Percentiles rank a stretch among this genome's conserved stretches.
Conservation (phyloP, 495 filamentous ascomycete species). For the Cercophora scortea region DNA sequence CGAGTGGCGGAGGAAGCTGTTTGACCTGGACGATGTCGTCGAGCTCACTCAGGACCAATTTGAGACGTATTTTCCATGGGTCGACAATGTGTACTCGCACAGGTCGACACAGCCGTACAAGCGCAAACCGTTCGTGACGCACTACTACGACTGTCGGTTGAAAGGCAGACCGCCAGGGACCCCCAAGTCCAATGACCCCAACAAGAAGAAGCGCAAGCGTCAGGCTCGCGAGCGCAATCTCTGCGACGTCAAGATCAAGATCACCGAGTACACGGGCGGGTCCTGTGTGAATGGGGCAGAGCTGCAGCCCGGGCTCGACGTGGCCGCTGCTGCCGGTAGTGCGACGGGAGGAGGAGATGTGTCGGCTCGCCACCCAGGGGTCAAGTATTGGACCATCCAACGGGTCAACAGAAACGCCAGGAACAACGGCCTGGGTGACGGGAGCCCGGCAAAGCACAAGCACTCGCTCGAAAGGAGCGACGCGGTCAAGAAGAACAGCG, state of each 20-base stretch:
- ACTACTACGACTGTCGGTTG: constrained; percentile 87
- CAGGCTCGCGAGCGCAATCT: constrained; percentile 67
- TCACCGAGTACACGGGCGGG: constrained; percentile 70
- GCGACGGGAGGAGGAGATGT: constrained; percentile 4
- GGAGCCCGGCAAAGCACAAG: constrained; percentile 51
- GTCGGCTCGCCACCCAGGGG: constrained; percentile 18
- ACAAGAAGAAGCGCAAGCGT: constrained; percentile 84
- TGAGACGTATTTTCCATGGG: constrained; percentile 80
- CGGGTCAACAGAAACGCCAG: constrained; percentile 71
- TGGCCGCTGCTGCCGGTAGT: constrained; percentile 10
- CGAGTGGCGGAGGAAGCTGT: constrained; percentile 67
- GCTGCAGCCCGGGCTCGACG: constrained; percentile 20
- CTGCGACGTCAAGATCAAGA: constrained; percentile 90
- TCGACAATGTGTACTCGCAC: constrained; percentile 90
- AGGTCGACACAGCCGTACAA: constrained; percentile 83
- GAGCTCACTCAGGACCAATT: constrained; percentile 77
- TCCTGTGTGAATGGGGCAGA: constrained; percentile 25
- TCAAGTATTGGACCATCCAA: constrained; percentile 64
- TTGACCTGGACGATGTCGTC: constrained; percentile 68
- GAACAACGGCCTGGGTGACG: constrained; percentile 60
- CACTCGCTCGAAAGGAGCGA: constrained; percentile 76
- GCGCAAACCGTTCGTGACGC: constrained; percentile 71
- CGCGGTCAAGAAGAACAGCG: constrained; percentile 77
- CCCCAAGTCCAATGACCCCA: constrained; percentile 75
- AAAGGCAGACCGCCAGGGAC: constrained; percentile 81